Percentiles rank a stretch among this genome's conserved stretches.
These are phyloP conservation scores for Phyllosticta paracitricarpa DNA, from an alignment of 2,329 filamentous ascomycete species.

Conservation along the genomic window DNA sequence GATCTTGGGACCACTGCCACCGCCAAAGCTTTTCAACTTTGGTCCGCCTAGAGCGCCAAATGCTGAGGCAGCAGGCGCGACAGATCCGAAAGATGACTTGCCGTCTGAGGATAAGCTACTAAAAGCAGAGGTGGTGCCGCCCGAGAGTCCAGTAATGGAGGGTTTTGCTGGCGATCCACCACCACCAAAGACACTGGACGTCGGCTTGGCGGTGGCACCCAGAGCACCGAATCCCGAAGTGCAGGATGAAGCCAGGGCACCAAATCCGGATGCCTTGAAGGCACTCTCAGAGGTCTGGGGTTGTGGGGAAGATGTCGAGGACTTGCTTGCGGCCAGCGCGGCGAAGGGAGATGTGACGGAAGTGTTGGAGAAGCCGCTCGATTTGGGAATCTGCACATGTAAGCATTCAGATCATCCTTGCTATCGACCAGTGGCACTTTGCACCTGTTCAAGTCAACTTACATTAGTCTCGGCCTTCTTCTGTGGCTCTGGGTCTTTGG, in stretches of 20 bases:
- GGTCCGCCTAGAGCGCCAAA: constrained; percentile 18
- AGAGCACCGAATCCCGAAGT: constrained; percentile 29
- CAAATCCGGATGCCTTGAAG: constrained; percentile 43
- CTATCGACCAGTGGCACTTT: not conserved
- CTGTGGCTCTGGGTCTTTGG: constrained; percentile 2
- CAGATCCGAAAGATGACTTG: constrained; percentile 11
- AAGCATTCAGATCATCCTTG: not conserved
- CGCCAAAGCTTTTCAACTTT: constrained; percentile 60
- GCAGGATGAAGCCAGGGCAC: constrained; percentile 30
- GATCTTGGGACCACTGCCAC: constrained; percentile 41
- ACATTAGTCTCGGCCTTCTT: constrained; percentile 18
- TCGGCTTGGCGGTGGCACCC: constrained; percentile 17
- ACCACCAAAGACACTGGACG: constrained; percentile 26
- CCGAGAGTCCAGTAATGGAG: constrained; percentile 13
- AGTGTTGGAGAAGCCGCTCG: constrained; percentile 36
- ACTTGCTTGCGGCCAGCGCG: constrained; percentile 29
- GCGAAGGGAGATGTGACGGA: constrained; percentile 40
- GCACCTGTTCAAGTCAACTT: constrained; percentile 8
- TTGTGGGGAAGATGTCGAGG: constrained; percentile 19
- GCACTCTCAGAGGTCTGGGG: constrained; percentile 33
- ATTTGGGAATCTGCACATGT: constrained; percentile 21
- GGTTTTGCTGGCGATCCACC: constrained; percentile 13
- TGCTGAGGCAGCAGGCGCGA: constrained; percentile 1
- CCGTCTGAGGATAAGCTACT: constrained; percentile 15
- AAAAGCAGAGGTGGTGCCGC: constrained; percentile 23